A percentile compares a stretch with the other conserved stretches of the same genome.
phyloP scores from a whole-genome alignment of 1,139 yeast genomes.

The Suhomyces terraborum region DNA sequence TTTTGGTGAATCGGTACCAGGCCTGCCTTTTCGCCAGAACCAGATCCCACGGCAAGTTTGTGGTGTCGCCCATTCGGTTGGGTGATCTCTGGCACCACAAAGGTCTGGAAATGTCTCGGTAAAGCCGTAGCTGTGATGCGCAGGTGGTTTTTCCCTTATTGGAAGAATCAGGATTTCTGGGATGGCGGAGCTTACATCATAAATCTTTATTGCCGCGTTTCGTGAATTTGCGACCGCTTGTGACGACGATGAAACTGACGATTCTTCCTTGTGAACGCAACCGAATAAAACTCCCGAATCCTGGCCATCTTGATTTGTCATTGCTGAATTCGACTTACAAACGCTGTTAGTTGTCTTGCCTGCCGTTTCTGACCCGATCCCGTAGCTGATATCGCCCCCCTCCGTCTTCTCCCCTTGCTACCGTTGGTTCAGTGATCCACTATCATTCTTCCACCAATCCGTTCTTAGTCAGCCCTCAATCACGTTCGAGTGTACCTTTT shows the following conservation, averaged over 20 bases:
- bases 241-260: constrained; percentile 12
- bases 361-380: no score
- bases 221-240: constrained; percentile 8
- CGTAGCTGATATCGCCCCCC: background rate
- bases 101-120: background rate
- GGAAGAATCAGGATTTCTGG: background rate
- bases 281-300: background rate
- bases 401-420: no score
- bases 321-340: no score
- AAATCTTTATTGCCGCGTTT: no score
- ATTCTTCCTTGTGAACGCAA: constrained; percentile 1
- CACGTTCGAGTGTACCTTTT: background rate
- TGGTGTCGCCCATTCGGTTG: no score
- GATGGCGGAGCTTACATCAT: no score
- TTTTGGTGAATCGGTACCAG: no score
- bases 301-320: background rate
- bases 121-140: background rate
- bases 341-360: no score
- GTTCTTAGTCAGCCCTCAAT: constrained; percentile 2
- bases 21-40: no score
- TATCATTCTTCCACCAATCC: background rate
- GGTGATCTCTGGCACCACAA: no score
- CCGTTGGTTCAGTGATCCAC: no score
- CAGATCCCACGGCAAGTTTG: no score
- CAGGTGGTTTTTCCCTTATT: background rate